These are phyloP conservation scores for Firmiana major DNA, from an alignment of 345 rosid species.

Conservation along the genomic window DNA sequence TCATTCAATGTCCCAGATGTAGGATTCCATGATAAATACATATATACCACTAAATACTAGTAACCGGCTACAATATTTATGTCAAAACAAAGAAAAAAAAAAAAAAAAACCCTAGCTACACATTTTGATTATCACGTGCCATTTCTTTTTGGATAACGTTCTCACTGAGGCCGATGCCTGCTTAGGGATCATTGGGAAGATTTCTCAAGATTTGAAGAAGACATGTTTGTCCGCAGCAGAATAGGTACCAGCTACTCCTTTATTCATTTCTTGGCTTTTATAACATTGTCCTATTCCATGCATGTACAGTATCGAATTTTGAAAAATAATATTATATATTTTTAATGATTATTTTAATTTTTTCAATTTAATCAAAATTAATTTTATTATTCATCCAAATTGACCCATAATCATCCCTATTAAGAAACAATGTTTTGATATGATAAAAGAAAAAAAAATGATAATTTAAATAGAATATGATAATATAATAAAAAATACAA, in stretches of 20 bases:
- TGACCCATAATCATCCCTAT: no score
- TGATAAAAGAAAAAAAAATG: no score
- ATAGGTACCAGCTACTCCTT: no score
- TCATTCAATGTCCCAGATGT: neutral
- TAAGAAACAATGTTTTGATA: neutral
- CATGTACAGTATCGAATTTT: neutral
- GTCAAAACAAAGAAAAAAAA: neutral
- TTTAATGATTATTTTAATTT: no score
- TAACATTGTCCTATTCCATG: neutral
- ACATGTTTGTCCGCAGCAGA: neutral
- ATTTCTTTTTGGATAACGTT: slow-evolving; percentile 1
- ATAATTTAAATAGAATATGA: no score
- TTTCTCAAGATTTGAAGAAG: slow-evolving; percentile 3
- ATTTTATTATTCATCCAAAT: no score
- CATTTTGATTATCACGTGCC: neutral
- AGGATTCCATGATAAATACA: neutral
- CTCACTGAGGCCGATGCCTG: neutral
- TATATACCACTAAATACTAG: no score
- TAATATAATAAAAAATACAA: no score
- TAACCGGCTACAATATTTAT: neutral
- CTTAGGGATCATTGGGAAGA: neutral
- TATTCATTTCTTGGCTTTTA: neutral
- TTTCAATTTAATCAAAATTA: no score
- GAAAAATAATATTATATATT: no score
- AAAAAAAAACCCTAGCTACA: neutral